Evolutionary conservation across 1,284 basidiomycete genomes (phyloP).

Genomic region (Ganoderma resinaceum): DNA sequence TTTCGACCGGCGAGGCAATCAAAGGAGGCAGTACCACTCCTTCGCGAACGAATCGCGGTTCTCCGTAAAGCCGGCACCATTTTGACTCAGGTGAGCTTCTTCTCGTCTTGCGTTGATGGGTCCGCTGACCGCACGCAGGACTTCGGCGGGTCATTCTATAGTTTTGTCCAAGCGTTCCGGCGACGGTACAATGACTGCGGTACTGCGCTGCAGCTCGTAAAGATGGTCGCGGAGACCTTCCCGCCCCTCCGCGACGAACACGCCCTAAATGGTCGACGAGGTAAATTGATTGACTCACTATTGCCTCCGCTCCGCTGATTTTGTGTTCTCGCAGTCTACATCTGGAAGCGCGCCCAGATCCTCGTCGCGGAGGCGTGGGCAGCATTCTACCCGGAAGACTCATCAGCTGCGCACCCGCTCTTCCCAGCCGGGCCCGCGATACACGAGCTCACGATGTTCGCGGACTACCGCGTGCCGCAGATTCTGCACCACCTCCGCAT

Average conservation of each 20-base stretch:
- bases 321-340: constrained; percentile 54
- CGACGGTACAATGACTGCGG: constrained; percentile 55
- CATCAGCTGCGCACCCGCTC: constrained; percentile 63
- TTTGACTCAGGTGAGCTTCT: constrained; percentile 62
- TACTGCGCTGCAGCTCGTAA: constrained; percentile 75
- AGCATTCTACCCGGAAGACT: constrained; percentile 67
- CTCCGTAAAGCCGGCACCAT: constrained; percentile 78
- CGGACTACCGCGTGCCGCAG: constrained; percentile 87
- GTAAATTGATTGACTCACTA: constrained; percentile 44
- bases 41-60: constrained; percentile 70
- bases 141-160: constrained; percentile 75
- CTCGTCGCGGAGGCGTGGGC: constrained; percentile 87
- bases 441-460: constrained; percentile 82
- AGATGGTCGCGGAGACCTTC: constrained; percentile 73
- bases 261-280: constrained; percentile 59
- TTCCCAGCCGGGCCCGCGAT: constrained; percentile 72
- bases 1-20: constrained; percentile 67
- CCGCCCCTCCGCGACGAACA: constrained; percentile 80
- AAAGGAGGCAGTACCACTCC: constrained; percentile 68
- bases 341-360: constrained; percentile 89
- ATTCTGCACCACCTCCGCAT: constrained; percentile 82
- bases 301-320: constrained; percentile 7
- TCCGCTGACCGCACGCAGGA: constrained; percentile 46
- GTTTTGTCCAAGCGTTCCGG: constrained; percentile 70
- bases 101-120: background rate